Evolutionary conservation across 768 basidiomycete genomes (phyloP), one percentile per base, ranked within the genome.

Genomic region (Lentinula lateritia): DNA sequence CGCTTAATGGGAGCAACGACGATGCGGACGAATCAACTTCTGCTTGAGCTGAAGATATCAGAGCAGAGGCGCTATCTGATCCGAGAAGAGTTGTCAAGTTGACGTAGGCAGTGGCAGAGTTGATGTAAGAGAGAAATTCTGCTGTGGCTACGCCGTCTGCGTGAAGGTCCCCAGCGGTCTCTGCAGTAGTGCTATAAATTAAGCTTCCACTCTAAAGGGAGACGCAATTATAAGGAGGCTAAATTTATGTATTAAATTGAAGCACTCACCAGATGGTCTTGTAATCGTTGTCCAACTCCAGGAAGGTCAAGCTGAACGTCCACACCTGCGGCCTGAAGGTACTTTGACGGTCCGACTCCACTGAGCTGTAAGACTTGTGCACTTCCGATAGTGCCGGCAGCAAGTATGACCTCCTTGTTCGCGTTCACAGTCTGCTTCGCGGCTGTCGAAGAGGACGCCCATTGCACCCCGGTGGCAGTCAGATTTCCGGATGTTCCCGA

Each of bases 321-420:
- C 42, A 82, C 74, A 35, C 76, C 76, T 5, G 74, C 78, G 8
- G 69, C 68, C 20, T 71, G 50, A n/a, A 82, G 66, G 8, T 79
- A 71, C 53, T 78, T 76, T 54, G 62, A 60, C 1, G 80, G 79
- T 0, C 80, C 80, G 38, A 82, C 72, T 57, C 80, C 80, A 50
- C 77, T 79, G 12, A 71, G 70, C 72, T 77, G 68, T 7, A 82
- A 70, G 16, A 80, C 66, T 16, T 76, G 73, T 10, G 80, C 77
- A 57, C 73, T 76, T 36, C 76, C 77, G 53, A 82, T 71, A 1
- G 77, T 71, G 38, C 80, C 80, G 9, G 71, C 75, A 13, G 77
- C 42, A 76, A 72, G 46, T 41, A 86, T 78, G 61, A 84, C 84
- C 68, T 86, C 86, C 66, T 82, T 84, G 63, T 72, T 76, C 13